Evolutionary conservation across 805 yeast genomes (phyloP).

Genomic region (Metschnikowia similis): DNA sequence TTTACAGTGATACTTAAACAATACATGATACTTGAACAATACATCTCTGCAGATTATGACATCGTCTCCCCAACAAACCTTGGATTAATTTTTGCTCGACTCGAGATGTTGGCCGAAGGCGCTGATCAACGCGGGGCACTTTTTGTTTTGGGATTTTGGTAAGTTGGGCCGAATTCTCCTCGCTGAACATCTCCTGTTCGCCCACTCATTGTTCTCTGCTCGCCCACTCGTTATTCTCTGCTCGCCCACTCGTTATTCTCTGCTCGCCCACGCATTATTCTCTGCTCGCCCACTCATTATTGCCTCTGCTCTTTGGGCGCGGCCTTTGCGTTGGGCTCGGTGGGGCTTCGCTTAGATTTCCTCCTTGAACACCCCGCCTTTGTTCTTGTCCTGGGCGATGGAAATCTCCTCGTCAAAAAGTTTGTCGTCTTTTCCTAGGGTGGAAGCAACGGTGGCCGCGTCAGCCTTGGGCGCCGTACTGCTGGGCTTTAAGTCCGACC

Average conservation of each 20-base stretch:
- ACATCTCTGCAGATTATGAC: neutral
- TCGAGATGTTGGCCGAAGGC: too few relatives aligned
- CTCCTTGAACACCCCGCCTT: conserved; percentile 40
- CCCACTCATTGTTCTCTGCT: too few relatives aligned
- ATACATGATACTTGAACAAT: neutral
- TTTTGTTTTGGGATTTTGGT: too few relatives aligned
- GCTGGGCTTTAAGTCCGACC: neutral
- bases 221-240: neutral
- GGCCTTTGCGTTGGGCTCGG: too few relatives aligned
- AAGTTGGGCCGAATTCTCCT: too few relatives aligned
- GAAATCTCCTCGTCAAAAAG: conserved; percentile 29
- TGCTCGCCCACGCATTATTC: too few relatives aligned
- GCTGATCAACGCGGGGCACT: too few relatives aligned
- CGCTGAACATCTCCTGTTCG: too few relatives aligned
- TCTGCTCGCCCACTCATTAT: neutral
- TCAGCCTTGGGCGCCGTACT: conserved; percentile 10
- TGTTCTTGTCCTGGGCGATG: conserved; percentile 23
- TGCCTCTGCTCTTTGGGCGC: neutral
- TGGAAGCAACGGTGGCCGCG: conserved; percentile 6
- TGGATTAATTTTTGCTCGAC: too few relatives aligned
- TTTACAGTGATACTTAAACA: conserved; percentile 1
- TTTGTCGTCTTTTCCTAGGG: conserved; percentile 6
- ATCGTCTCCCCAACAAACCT: neutral
- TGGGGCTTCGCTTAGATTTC: conserved; percentile 24
- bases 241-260: neutral